phyloP scores from a whole-genome alignment of 768 basidiomycete genomes.

The Boletus pseudo-olivaceus region DNA sequence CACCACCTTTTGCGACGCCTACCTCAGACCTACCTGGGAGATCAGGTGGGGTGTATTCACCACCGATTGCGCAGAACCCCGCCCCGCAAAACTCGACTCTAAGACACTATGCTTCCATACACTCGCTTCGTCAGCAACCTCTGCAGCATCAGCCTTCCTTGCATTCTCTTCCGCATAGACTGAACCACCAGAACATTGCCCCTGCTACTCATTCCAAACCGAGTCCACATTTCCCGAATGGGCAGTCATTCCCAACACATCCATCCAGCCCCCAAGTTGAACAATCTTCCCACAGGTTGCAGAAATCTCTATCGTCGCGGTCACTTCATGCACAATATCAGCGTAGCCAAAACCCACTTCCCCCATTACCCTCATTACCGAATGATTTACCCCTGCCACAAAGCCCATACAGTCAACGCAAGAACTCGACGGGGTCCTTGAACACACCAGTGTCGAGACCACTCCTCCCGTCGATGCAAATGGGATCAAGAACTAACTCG shows the following conservation, averaged over 20 bases:
- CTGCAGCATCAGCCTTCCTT: conserved; percentile 17
- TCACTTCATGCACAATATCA: conserved; percentile 57
- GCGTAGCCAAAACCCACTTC: conserved; percentile 32
- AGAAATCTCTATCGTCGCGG: conserved; percentile 55
- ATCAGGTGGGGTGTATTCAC: conserved; percentile 17
- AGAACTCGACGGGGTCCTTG: conserved; percentile 16
- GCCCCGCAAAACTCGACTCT: conserved; percentile 8
- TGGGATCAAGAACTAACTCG: conserved; percentile 50
- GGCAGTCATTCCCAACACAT: conserved; percentile 9
- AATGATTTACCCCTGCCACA: conserved; percentile 33
- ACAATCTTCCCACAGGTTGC: conserved; percentile 34
- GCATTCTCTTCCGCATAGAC: conserved; percentile 11
- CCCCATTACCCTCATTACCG: conserved; percentile 39
- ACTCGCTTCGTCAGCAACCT: conserved; percentile 29
- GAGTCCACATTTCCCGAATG: conserved; percentile 7
- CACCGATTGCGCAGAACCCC: conserved; percentile 10
- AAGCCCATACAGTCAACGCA: conserved; percentile 18
- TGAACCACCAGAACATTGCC: conserved; percentile 9
- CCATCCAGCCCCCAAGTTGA: conserved; percentile 36
- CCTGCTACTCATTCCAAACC: conserved; percentile 18
- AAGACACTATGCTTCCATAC: conserved; percentile 24
- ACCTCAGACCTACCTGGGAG: conserved; percentile 20
- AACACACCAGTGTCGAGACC: conserved; percentile 46
- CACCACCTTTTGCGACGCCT: conserved; percentile 21
- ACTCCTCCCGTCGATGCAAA: conserved; percentile 61